Percentiles rank a stretch among this genome's conserved stretches.
Conservation (phyloP, 1,139 yeast genomes). For the Debaryomycetaceae sp. region DNA sequence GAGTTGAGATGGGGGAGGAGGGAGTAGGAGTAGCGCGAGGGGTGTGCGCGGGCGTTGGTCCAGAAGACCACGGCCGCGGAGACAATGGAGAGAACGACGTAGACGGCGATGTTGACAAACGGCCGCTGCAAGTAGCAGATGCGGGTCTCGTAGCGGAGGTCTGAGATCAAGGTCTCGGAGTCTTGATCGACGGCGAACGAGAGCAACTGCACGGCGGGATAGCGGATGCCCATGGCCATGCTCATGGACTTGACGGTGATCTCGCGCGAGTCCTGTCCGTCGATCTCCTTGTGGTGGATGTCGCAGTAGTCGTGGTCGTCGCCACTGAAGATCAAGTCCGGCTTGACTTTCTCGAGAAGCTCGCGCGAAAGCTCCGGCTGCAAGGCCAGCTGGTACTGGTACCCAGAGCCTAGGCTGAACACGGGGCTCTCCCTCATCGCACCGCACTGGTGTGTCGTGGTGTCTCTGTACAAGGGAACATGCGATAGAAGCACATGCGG, state of each 20-base stretch:
- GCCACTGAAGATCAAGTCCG: conserved; percentile 45
- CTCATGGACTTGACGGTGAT: conserved; percentile 55
- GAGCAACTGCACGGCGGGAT: conserved; percentile 53
- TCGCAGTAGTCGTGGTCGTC: conserved; percentile 60
- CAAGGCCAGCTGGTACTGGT: conserved; percentile 49
- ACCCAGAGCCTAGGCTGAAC: conserved; percentile 33
- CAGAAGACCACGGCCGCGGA: conserved; percentile 27
- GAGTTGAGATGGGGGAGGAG: conserved; percentile 2
- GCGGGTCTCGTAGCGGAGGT: conserved; percentile 32
- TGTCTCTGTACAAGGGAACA: conserved; percentile 47
- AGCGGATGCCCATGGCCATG: conserved; percentile 57
- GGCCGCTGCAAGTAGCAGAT: conserved; percentile 51
- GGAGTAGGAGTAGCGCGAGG: conserved; percentile 8
- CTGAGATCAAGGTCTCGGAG: conserved; percentile 6
- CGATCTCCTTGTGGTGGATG: conserved; percentile 28
- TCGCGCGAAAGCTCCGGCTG: conserved; percentile 23
- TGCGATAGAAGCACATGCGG: conserved; percentile 45
- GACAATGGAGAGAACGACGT: conserved; percentile 34
- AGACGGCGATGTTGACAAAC: conserved; percentile 38
- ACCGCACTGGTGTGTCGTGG: conserved; percentile 35
- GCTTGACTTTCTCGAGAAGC: conserved; percentile 30
- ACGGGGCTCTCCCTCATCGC: conserved; percentile 35
- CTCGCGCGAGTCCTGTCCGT: conserved; percentile 25
- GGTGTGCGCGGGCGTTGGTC: neutral
- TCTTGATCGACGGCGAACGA: conserved; percentile 23